Base-by-base conservation (phyloP, 192 early-diverging fungal genomes). In the Podila clonocystis region DNA sequence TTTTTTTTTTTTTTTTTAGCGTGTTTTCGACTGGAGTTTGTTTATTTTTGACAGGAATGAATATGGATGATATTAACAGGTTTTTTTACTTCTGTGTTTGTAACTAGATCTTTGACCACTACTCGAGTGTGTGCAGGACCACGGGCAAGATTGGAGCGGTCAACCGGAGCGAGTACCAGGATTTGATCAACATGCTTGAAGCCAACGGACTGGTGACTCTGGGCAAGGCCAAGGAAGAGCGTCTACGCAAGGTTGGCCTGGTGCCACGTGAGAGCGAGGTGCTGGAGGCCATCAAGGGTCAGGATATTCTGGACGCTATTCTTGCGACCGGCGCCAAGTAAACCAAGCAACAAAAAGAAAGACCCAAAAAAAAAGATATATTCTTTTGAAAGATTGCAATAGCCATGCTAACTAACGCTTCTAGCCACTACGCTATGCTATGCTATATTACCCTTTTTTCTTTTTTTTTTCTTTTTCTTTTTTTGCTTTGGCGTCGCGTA, bases 171-270 rank as follows among this genome's bases (percentile, higher is more conserved):
- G 95, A 97, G 75, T 89, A 94, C 50, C 82, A 88, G 58, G 94
- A 95, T 58, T 70, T 97, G 52, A 71, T 97, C 13, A 78, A 87
- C 28, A 89, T 90, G 84, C 82, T 95, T 62, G 94, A 97, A 77
- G 88, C 88, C 5, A 82, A 86, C 41, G 94, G 94, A 50, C 77
- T 97, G 9, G 82, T 95, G 28, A 75, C 83, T 2, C 24, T 91
- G 22, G 72, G 62, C 3, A 85, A 83, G 12, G 65, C 69, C 55
- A 84, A 88, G 48, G 87, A 85, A 29, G 66, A 85, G 28, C 70
- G 69, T 3, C 62, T 70, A 50, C 74, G 70, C 17, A 75, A 84
- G 34, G 79, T 88, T 8, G 58, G 77, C 60, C 70, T 73, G 8
- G 77, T 71, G 26, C 63, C 63, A 26, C 58, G 50, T 19, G 65